Conservation (phyloP, 352 stramenopile species). For the Globisporangium paddicum region DNA sequence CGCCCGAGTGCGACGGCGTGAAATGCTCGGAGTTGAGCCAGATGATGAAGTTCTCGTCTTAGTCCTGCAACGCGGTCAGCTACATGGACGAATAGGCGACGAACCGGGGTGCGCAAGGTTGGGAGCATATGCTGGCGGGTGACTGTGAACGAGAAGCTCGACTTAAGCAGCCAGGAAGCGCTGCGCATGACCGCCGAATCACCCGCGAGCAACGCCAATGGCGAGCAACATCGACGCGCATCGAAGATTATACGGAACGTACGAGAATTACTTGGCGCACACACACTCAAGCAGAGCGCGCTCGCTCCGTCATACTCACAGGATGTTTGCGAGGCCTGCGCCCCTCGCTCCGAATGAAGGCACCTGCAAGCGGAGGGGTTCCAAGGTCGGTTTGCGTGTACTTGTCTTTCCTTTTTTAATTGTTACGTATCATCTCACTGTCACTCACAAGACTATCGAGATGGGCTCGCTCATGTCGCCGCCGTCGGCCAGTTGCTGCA, state of each 20-base stretch:
- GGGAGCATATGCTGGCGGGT: slow-evolving; percentile 38
- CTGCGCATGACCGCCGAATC: slow-evolving; percentile 14
- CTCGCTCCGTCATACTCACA: no score
- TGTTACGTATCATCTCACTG: no score
- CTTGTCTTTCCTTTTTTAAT: no score
- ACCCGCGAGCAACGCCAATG: neutral
- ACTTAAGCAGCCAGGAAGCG: slow-evolving; percentile 17
- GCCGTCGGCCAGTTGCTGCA: no score
- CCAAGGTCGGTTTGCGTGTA: no score
- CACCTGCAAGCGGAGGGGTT: no score
- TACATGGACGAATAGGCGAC: slow-evolving; percentile 64
- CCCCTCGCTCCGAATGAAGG: no score
- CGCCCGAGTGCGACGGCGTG: slow-evolving; percentile 12
- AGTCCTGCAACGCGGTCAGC: slow-evolving; percentile 64
- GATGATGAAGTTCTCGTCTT: slow-evolving; percentile 30
- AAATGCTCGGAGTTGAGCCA: slow-evolving; percentile 7
- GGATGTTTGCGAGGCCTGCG: no score
- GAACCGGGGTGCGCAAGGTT: slow-evolving; percentile 70
- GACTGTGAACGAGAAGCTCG: slow-evolving; percentile 16
- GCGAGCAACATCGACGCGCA: neutral
- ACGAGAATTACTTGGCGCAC: no score
- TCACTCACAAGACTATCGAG: no score
- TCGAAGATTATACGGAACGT: slow-evolving; percentile 70
- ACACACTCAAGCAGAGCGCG: no score
- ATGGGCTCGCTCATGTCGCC: no score